Percentiles rank a stretch among this genome's conserved stretches.
Evolutionary conservation across 2,329 filamentous ascomycete genomes (phyloP).

Genomic region (Fusarium falciforme): DNA sequence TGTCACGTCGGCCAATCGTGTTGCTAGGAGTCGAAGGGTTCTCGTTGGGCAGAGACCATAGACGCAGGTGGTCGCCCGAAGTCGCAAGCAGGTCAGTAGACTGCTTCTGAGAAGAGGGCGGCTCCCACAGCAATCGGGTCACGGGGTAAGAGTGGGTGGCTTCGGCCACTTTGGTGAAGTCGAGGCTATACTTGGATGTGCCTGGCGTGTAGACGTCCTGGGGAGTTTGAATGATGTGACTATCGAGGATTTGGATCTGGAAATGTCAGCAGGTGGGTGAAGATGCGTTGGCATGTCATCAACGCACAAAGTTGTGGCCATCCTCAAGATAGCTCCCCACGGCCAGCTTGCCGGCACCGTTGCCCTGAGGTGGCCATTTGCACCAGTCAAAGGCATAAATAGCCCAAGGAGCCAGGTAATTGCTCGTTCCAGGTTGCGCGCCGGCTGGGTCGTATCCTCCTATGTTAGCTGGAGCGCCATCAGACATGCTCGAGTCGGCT

Average conservation of each 20-base stretch:
- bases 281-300: conserved; percentile 1
- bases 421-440: conserved; percentile 80
- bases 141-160: conserved; percentile 98
- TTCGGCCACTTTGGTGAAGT: conserved; percentile 94
- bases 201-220: conserved; percentile 77
- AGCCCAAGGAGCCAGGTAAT: conserved; percentile 93
- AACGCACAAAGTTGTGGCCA: conserved; percentile 89
- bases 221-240: conserved; percentile 78
- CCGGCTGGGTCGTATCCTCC: conserved; percentile 75
- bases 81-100: conserved; percentile 95
- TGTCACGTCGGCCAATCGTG: conserved; percentile 74
- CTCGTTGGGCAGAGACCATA: conserved; percentile 90
- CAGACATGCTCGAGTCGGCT: conserved; percentile 83
- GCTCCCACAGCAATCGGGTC: conserved; percentile 94
- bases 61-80: conserved; percentile 89
- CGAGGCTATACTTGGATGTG: conserved; percentile 79
- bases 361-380: conserved; percentile 89
- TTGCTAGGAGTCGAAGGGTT: conserved; percentile 67
- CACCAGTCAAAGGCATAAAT: conserved; percentile 99
- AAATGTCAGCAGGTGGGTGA: conserved; percentile 13
- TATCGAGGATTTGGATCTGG: conserved; percentile 97
- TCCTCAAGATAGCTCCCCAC: conserved; percentile 97
- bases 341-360: conserved; percentile 90
- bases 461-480: conserved; percentile 71
- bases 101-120: conserved; percentile 93